These are phyloP conservation scores for Ziziphus jujuba DNA, from an alignment of 306 rosid genomes.

Conservation along the genomic window DNA sequence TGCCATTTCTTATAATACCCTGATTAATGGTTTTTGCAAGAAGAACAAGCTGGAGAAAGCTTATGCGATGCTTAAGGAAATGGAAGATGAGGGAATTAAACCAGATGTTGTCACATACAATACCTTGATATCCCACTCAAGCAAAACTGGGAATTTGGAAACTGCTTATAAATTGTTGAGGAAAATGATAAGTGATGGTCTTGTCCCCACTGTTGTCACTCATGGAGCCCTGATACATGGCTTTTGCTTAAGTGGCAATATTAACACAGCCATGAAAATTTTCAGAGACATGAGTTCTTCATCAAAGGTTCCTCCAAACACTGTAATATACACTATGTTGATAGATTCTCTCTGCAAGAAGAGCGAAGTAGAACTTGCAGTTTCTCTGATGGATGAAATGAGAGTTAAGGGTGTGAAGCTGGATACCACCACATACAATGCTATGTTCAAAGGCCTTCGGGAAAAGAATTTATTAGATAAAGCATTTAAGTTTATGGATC, in stretches of 20 bases:
- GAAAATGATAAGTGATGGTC: slow-evolving; percentile 58
- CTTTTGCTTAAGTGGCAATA: slow-evolving; percentile 50
- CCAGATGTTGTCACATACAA: slow-evolving; percentile 76
- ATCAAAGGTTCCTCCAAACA: slow-evolving; percentile 61
- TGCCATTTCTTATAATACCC: slow-evolving; percentile 52
- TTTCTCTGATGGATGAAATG: slow-evolving; percentile 66
- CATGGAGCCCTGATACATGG: slow-evolving; percentile 75
- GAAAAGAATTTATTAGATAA: slow-evolving; percentile 44
- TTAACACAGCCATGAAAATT: slow-evolving; percentile 56
- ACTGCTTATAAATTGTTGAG: slow-evolving; percentile 41
- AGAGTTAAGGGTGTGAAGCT: slow-evolving; percentile 51
- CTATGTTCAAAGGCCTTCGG: slow-evolving; percentile 56
- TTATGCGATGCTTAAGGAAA: slow-evolving; percentile 53
- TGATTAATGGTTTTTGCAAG: slow-evolving; percentile 70
- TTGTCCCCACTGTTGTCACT: slow-evolving; percentile 59
- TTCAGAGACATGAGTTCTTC: slow-evolving; percentile 51
- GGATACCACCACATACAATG: slow-evolving; percentile 58
- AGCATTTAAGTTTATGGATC: slow-evolving; percentile 64
- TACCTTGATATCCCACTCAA: slow-evolving; percentile 57
- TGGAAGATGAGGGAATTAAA: slow-evolving; percentile 61
- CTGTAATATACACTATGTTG: slow-evolving; percentile 57
- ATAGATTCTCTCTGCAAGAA: slow-evolving; percentile 68
- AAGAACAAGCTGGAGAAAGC: slow-evolving; percentile 57
- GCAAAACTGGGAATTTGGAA: slow-evolving; percentile 55
- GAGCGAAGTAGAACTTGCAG: slow-evolving; percentile 40